phyloP scores from a whole-genome alignment of 1,139 yeast species.

The Candida albicans region DNA sequence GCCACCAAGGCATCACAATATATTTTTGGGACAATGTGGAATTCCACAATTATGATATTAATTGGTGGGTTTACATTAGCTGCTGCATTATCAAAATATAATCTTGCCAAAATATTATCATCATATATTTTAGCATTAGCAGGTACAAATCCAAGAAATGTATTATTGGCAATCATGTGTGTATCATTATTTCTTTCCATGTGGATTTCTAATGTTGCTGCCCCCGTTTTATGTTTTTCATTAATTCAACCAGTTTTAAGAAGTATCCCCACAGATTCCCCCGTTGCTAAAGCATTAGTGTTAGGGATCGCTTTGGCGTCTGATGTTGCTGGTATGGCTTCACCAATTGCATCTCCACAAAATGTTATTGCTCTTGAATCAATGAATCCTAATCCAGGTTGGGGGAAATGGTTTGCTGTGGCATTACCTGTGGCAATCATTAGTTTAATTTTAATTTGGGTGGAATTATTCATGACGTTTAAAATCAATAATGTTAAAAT shows the following conservation, averaged over 20 bases:
- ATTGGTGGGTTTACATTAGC: slow-evolving; percentile 94
- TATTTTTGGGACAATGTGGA: slow-evolving; percentile 89
- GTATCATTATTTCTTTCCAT: slow-evolving; percentile 84
- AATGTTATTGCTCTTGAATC: slow-evolving; percentile 84
- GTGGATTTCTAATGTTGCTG: slow-evolving; percentile 97
- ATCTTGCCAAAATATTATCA: slow-evolving; percentile 81
- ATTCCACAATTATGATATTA: slow-evolving; percentile 83
- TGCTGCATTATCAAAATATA: slow-evolving; percentile 88
- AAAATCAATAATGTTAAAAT: slow-evolving; percentile 51
- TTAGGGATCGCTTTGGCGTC: slow-evolving; percentile 91
- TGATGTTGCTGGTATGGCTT: slow-evolving; percentile 93
- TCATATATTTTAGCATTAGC: slow-evolving; percentile 78
- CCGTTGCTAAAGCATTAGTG: slow-evolving; percentile 79
- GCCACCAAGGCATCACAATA: slow-evolving; percentile 73
- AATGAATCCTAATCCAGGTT: slow-evolving; percentile 88
- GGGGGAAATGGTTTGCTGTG: slow-evolving; percentile 93
- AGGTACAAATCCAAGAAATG: slow-evolving; percentile 80
- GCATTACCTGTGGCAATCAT: slow-evolving; percentile 75
- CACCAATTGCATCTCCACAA: slow-evolving; percentile 96
- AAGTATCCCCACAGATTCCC: slow-evolving; percentile 74
- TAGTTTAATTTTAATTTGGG: slow-evolving; percentile 68
- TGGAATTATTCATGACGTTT: slow-evolving; percentile 65
- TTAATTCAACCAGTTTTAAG: slow-evolving; percentile 86
- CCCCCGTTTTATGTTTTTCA: slow-evolving; percentile 89
- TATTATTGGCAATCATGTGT: slow-evolving; percentile 76